These are phyloP conservation scores for Coniosporium tulheliwenetii DNA, from an alignment of 2,329 filamentous ascomycete species.

Conservation along the genomic window DNA sequence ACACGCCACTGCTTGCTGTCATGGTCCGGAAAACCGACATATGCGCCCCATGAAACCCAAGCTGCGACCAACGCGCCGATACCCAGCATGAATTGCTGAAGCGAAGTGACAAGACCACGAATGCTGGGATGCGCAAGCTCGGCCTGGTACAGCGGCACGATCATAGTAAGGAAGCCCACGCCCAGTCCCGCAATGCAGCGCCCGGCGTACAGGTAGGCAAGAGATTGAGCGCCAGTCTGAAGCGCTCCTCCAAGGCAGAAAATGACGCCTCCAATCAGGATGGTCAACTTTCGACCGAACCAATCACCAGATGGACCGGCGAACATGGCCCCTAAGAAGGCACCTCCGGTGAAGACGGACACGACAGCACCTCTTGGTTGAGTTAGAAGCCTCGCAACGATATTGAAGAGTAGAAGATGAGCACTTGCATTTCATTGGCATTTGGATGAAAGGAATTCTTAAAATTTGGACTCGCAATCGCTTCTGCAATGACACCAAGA, in stretches of 20 bases:
- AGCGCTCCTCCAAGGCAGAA: conserved; percentile 59
- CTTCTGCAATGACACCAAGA: too few species aligned
- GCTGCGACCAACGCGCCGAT: conserved; percentile 57
- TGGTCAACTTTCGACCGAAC: conserved; percentile 56
- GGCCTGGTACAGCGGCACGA: conserved; percentile 59
- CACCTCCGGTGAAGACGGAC: conserved; percentile 61
- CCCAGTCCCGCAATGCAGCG: conserved; percentile 53
- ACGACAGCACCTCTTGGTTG: conserved; percentile 65
- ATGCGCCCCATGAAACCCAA: conserved; percentile 55
- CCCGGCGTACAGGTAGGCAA: conserved; percentile 53
- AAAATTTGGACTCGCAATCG: too few species aligned
- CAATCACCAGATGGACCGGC: conserved; percentile 49
- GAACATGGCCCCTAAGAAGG: conserved; percentile 51
- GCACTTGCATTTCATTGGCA: too few species aligned
- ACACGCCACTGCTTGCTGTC: conserved; percentile 44
- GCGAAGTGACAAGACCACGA: conserved; percentile 55
- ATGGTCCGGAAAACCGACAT: conserved; percentile 30
- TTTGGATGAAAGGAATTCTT: too few species aligned
- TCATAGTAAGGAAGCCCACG: conserved; percentile 26
- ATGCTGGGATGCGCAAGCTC: conserved; percentile 68
- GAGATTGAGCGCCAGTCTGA: conserved; percentile 49
- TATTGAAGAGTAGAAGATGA: too few species aligned
- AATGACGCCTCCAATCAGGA: conserved; percentile 52
- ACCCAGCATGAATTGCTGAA: conserved; percentile 75
- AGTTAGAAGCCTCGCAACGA: too few species aligned